These are phyloP conservation scores for Moesziomyces parantarcticus DNA, from an alignment of 1,284 basidiomycete genomes.

Conservation along the genomic window DNA sequence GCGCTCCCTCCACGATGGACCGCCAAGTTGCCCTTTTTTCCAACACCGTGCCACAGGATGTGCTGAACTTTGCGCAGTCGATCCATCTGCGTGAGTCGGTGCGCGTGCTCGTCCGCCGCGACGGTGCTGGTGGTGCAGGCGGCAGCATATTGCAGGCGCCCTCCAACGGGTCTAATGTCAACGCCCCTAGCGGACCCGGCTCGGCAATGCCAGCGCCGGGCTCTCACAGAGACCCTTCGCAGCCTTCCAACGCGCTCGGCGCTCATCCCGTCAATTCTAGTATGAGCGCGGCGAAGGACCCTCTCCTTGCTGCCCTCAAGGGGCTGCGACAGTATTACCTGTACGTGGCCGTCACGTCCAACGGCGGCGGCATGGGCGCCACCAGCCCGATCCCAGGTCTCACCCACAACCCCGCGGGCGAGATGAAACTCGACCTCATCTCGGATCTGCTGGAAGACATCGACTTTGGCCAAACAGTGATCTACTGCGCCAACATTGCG, in stretches of 20 bases:
- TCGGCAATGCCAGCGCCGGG: constrained; percentile 14
- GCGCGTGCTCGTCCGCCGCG: constrained; percentile 92
- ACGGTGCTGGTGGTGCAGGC: constrained; percentile 70
- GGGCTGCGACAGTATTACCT: constrained; percentile 63
- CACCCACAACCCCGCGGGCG: constrained; percentile 81
- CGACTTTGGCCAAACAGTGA: constrained; percentile 70
- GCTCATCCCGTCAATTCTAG: constrained; percentile 51
- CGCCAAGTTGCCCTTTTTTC: constrained; percentile 96
- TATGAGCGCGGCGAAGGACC: constrained; percentile 45
- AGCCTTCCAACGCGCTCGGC: constrained; percentile 55
- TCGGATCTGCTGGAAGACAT: constrained; percentile 92
- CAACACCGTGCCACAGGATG: constrained; percentile 91
- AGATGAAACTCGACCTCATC: constrained; percentile 96
- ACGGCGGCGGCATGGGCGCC: constrained; percentile 78
- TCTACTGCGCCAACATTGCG: constrained; percentile 63
- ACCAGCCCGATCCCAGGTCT: constrained; percentile 86
- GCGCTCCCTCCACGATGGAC: constrained; percentile 72
- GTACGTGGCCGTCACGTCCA: constrained; percentile 67
- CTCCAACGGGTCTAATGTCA: constrained; percentile 4
- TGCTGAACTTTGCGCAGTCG: constrained; percentile 84
- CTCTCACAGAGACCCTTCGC: constrained; percentile 76
- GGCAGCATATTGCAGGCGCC: constrained; percentile 15
- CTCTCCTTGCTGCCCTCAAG: constrained; percentile 44
- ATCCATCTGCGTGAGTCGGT: constrained; percentile 94
- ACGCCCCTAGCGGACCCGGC: constrained; percentile 12